Percentiles rank a stretch among this genome's conserved stretches.
Conservation (phyloP, 2,329 filamentous ascomycete species). For the Raffaelea arxii region DNA sequence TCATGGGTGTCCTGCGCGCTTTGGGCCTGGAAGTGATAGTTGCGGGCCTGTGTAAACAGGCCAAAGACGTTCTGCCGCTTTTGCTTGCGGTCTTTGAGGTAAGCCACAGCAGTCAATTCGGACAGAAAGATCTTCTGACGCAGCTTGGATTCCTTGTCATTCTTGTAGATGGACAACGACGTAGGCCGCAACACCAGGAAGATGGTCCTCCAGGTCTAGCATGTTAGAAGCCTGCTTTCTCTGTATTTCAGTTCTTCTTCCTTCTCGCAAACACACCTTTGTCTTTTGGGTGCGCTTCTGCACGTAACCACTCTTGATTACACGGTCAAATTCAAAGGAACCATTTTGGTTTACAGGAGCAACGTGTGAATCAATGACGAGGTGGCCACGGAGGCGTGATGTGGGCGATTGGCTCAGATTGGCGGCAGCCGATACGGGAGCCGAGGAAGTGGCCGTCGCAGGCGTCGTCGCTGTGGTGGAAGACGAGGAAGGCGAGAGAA, state of each 20-base stretch:
- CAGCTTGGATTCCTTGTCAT: conserved; percentile 79
- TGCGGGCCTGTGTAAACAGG: conserved; percentile 81
- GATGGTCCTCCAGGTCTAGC: conserved; percentile 77
- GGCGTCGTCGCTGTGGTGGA: background rate
- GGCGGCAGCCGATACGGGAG: conserved; percentile 10
- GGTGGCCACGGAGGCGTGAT: conserved; percentile 28
- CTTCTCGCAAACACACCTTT: conserved; percentile 49
- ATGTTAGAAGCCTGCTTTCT: too few species aligned
- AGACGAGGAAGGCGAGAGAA: background rate
- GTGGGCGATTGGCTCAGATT: conserved; percentile 12
- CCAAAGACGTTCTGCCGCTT: conserved; percentile 83
- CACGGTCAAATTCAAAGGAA: conserved; percentile 90
- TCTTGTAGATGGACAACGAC: conserved; percentile 85
- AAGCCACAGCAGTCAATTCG: conserved; percentile 83
- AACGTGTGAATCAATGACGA: conserved; percentile 50
- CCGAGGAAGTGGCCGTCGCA: background rate
- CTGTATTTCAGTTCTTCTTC: too few species aligned
- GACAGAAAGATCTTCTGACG: conserved; percentile 80
- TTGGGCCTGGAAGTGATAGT: conserved; percentile 78
- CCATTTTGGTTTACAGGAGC: conserved; percentile 91
- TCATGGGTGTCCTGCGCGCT: conserved; percentile 66
- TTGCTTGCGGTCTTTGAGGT: conserved; percentile 80
- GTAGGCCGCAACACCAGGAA: conserved; percentile 87
- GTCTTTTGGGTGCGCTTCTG: conserved; percentile 88
- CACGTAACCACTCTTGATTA: conserved; percentile 81